Evolutionary conservation across 495 filamentous ascomycete genomes (phyloP), one percentile per base, ranked within the genome.

Genomic region (Astrothelium macrocarpum): DNA sequence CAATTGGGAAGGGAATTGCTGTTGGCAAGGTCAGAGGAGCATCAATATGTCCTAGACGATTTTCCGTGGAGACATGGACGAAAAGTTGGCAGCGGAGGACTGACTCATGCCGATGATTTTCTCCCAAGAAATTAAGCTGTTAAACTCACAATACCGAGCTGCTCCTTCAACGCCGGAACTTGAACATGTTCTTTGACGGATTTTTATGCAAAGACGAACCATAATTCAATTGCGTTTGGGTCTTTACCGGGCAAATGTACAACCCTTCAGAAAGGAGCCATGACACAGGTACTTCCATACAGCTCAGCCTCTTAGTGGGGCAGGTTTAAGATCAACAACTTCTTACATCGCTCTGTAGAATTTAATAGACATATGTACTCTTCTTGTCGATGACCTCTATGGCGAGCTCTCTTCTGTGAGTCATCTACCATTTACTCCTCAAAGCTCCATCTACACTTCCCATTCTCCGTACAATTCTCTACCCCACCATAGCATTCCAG

Each of bases 391-490:
- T 64, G 90, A 96, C 70, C 81, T 88, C 25, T 90, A 91, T 74
- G 94, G 94, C 67, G 89, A 95, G 70, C 81, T 98, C 31, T 88
- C 90, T 59, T 89, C 90, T 71, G 93, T 97, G 87, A 70, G 90
- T 80, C 36, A 25, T 53, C 53, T 20, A 53, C 23, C 46, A 42
- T 12, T 32, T 46, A 25, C 60, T 26, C 45, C 26, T 49, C 26
- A 20, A 56, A 26, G 20, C 49, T 49, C 20, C 9, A 16, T 9
- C 0, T 29, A 11, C 25, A 25, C 12, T 29, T 56, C 20, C 5
- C 5, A 39, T 28, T 14, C 61, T 9, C 36, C 29, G n/a, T 43
- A 18, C 60, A 26, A 10, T n/a, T 42, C 34, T 9, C 45, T 20
- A 56, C 20, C 49, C 49, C 25, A 56, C 25, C 49, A 26, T 56